Percentiles rank a stretch among this genome's conserved stretches.
Evolutionary conservation across 805 yeast species (phyloP).

Genomic region (Starmerella bacillaris): DNA sequence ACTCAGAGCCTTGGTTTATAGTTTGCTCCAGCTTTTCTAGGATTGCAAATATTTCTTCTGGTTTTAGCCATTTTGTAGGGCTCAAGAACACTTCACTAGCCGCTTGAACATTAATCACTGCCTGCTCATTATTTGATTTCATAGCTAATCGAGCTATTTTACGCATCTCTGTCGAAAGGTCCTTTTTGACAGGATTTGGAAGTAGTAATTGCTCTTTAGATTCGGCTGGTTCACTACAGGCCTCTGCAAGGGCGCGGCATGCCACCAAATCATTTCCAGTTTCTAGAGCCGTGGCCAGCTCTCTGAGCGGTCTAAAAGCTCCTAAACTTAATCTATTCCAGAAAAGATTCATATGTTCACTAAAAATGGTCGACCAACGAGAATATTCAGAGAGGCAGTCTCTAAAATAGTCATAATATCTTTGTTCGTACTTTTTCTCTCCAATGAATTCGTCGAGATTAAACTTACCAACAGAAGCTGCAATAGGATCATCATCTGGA

Average conservation of each 20-base stretch:
- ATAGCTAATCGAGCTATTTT: not conserved
- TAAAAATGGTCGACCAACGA: constrained; percentile 22
- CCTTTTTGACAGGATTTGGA: not conserved
- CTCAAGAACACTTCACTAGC: constrained; percentile 1
- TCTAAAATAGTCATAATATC: constrained; percentile 25
- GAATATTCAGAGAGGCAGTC: constrained; percentile 23
- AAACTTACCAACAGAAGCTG: constrained; percentile 21
- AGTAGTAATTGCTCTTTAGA: not conserved
- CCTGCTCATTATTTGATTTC: not conserved
- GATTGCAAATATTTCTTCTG: not conserved
- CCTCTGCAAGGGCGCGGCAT: constrained; percentile 22
- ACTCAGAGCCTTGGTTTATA: not conserved
- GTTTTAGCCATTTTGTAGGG: not conserved
- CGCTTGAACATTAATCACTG: not conserved
- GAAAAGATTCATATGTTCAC: constrained; percentile 14
- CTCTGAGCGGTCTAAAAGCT: constrained; percentile 22
- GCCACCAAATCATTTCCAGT: constrained; percentile 22
- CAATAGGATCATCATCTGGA: constrained; percentile 27
- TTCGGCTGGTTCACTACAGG: constrained; percentile 11
- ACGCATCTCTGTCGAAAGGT: not conserved
- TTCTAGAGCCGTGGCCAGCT: constrained; percentile 24
- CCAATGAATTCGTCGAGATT: constrained; percentile 22
- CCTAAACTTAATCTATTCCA: constrained; percentile 16
- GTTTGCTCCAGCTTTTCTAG: not conserved
- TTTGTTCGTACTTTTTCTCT: constrained; percentile 20